Conservation (phyloP, 2,329 filamentous ascomycete genomes). For the Didymella keratinophila region DNA sequence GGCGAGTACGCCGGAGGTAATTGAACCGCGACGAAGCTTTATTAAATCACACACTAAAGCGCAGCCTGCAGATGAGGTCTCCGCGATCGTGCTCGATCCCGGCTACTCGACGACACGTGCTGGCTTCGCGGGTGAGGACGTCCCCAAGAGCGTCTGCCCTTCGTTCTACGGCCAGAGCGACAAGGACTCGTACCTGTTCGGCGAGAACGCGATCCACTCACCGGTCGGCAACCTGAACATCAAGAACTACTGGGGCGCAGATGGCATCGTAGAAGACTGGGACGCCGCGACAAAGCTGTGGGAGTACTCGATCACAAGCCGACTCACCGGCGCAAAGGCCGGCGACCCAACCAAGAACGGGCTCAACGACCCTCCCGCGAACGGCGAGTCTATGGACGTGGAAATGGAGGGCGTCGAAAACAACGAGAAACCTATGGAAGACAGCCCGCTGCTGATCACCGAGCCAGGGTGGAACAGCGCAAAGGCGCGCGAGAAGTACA, state of each 20-base stretch:
- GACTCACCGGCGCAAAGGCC: conserved; percentile 79
- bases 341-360: conserved; percentile 78
- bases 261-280: conserved; percentile 96
- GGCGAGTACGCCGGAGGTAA: conserved; percentile 58
- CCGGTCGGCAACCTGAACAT: conserved; percentile 80
- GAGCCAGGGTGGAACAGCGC: conserved; percentile 91
- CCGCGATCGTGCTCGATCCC: conserved; percentile 93
- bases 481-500: conserved; percentile 90
- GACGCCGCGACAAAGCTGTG: conserved; percentile 87
- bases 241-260: conserved; percentile 87
- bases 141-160: conserved; percentile 90
- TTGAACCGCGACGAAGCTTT: conserved; percentile 15
- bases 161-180: conserved; percentile 78
- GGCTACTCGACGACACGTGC: conserved; percentile 91
- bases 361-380: conserved; percentile 69
- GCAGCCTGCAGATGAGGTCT: conserved; percentile 80
- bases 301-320: conserved; percentile 90
- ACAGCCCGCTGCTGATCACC: conserved; percentile 91
- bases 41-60: conserved; percentile 23
- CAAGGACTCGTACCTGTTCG: conserved; percentile 70
- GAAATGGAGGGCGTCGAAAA: conserved; percentile 67
- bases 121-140: conserved; percentile 97
- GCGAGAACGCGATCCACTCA: conserved; percentile 87
- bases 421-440: conserved; percentile 77
- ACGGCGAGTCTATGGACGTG: conserved; percentile 61